These are phyloP conservation scores for Aspergillus alliaceus DNA, from an alignment of 2,329 filamentous ascomycete genomes.

Conservation along the genomic window DNA sequence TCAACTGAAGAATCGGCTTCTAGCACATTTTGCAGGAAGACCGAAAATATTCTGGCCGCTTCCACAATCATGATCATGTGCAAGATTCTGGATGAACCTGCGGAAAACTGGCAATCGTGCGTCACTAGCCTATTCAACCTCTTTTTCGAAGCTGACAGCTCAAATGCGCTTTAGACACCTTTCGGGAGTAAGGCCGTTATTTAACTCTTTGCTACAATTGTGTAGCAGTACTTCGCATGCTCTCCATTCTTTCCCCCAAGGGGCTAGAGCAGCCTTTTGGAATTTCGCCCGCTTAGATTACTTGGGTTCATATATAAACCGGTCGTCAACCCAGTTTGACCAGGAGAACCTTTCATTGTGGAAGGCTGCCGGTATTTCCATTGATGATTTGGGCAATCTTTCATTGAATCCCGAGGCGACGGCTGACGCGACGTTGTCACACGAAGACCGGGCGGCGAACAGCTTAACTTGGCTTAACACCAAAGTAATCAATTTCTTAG, in stretches of 20 bases:
- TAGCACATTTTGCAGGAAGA: conserved; percentile 40
- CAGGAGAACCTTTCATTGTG: conserved; percentile 59
- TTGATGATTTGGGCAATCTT: conserved; percentile 49
- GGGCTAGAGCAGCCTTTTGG: conserved; percentile 61
- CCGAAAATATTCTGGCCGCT: conserved; percentile 61
- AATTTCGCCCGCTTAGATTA: conserved; percentile 64
- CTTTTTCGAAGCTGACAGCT: not conserved
- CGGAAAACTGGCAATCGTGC: conserved; percentile 56
- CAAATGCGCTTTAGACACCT: conserved; percentile 49
- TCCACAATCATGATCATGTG: conserved; percentile 63
- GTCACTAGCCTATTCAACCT: conserved; percentile 15
- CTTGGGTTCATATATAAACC: conserved; percentile 61
- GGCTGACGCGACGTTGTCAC: conserved; percentile 37
- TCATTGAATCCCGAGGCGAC: not conserved
- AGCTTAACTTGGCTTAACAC: conserved; percentile 62
- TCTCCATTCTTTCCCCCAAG: conserved; percentile 46
- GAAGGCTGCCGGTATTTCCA: conserved; percentile 59
- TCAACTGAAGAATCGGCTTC: conserved; percentile 10
- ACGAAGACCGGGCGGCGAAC: conserved; percentile 62
- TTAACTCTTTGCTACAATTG: conserved; percentile 46
- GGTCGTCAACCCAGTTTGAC: conserved; percentile 57
- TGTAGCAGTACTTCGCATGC: conserved; percentile 11
- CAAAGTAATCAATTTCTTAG: conserved; percentile 64
- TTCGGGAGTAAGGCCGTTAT: conserved; percentile 58
- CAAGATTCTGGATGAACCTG: conserved; percentile 62